Base-by-base conservation (phyloP, 1,139 yeast genomes). In the Suhomyces wounanorum region DNA sequence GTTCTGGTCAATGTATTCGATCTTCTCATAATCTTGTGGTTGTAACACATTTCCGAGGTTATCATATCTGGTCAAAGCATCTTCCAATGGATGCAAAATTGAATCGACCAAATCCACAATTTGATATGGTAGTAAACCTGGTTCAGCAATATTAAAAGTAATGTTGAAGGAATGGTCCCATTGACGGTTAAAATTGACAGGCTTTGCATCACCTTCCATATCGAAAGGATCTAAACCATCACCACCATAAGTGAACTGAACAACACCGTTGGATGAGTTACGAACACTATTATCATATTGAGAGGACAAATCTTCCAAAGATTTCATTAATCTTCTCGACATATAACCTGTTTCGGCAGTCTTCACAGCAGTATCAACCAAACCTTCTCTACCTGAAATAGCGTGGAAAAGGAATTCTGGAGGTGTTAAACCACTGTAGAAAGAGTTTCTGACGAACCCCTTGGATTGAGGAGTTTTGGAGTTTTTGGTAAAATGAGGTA, bases 321-420 rank as follows among this genome's bases (percentile, higher is more conserved):
- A 94, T 68, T 95, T 95, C 99, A 95, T 95, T 70, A 95, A 81
- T 71, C 99, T 86, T 73, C 99, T 89, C 16, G 99, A 94, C 96
- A 94, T 95, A 71, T 95, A 95, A 68, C 99, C 99, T 8, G 99
- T 95, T 69, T 95, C 99, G 3, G 99, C 99, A 30, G 99, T 95
- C 68, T 95, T 95, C 51, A 95, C 99, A 8, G 98, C 99, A 14
- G 99, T 95, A 78, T 95, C 99, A 50, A 95, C 99, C 69, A 95
- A 78, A 69, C 99, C 99, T 79, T 95, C 99, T 79, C 99, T 89
- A 69, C 99, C 99, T 7, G 99, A 94, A 72, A 95, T 95, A 57
- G 99, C 98, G 68, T 95, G 99, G 80, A 94, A 95, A 59, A 95
- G 76, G 68, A 95, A 95, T 67, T 95, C 99, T 4, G 99, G 97